phyloP scores from a whole-genome alignment of 805 yeast species.

The Candida berthetii region DNA sequence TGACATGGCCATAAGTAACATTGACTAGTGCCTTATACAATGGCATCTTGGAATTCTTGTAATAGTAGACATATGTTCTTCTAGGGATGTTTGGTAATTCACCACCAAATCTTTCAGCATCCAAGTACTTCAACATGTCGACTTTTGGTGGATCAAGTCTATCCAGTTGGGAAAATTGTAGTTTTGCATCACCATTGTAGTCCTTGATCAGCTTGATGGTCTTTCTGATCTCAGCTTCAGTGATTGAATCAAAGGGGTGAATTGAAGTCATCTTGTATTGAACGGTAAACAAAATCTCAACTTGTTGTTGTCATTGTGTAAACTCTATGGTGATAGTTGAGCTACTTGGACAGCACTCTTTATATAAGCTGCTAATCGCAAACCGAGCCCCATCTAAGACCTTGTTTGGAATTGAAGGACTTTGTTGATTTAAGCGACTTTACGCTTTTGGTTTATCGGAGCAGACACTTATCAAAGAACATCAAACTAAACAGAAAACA shows the following conservation, averaged over 20 bases:
- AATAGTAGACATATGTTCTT: constrained; percentile 63
- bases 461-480: too few species aligned
- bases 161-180: constrained; percentile 64
- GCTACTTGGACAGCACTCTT: too few species aligned
- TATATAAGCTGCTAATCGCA: too few species aligned
- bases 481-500: too few species aligned
- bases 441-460: too few species aligned
- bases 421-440: too few species aligned
- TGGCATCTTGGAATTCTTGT: constrained; percentile 38
- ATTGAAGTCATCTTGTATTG: constrained; percentile 2
- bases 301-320: too few species aligned
- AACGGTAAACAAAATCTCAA: too few species aligned
- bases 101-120: constrained; percentile 54
- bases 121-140: constrained; percentile 59
- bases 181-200: constrained; percentile 45
- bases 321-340: too few species aligned
- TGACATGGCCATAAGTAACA: constrained; percentile 53
- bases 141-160: constrained; percentile 75
- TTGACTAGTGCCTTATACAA: constrained; percentile 74
- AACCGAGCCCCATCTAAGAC: too few species aligned
- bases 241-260: constrained; percentile 57
- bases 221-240: constrained; percentile 50
- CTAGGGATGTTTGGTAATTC: constrained; percentile 58
- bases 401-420: too few species aligned
- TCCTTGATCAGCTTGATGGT: constrained; percentile 59